Conservation (phyloP, 176 grass and related monocot genomes). For the Rhynchospora breviuscula region DNA sequence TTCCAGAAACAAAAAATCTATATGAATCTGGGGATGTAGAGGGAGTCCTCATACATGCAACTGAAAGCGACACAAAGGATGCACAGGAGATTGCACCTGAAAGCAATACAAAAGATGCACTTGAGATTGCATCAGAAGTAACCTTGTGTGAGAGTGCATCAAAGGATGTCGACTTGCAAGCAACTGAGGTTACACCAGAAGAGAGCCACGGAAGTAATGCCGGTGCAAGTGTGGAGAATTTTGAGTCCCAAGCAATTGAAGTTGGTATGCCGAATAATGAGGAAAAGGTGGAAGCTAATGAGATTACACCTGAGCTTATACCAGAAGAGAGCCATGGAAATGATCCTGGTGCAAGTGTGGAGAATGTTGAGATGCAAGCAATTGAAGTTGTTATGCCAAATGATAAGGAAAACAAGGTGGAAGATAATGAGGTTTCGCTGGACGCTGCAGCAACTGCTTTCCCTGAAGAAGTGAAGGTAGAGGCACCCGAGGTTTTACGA, state of each 20-base stretch:
- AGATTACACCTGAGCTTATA: not conserved
- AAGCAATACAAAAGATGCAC: not conserved
- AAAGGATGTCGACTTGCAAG: not conserved
- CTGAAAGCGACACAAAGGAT: not conserved
- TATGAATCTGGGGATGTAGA: not conserved
- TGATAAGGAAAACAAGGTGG: not conserved
- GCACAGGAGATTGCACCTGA: not conserved
- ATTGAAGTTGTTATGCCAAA: not conserved
- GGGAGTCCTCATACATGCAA: not conserved
- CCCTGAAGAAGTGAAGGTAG: not conserved
- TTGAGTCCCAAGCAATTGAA: not conserved
- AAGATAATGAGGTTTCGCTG: not conserved
- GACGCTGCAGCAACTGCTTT: not conserved
- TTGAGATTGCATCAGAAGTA: not conserved
- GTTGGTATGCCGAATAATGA: not conserved
- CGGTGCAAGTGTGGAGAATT: not conserved
- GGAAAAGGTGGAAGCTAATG: not conserved
- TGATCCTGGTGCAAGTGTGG: not conserved
- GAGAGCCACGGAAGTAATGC: not conserved
- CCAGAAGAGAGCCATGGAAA: not conserved
- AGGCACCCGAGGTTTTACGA: not conserved
- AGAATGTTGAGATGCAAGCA: slow-evolving; percentile 1
- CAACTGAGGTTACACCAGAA: not conserved
- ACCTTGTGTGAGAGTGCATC: no score
- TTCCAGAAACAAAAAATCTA: not conserved